A percentile compares a stretch with the other conserved stretches of the same genome.
Evolutionary conservation across 2,329 filamentous ascomycete genomes (phyloP).

Genomic region (Coniochaeta hoffmannii): DNA sequence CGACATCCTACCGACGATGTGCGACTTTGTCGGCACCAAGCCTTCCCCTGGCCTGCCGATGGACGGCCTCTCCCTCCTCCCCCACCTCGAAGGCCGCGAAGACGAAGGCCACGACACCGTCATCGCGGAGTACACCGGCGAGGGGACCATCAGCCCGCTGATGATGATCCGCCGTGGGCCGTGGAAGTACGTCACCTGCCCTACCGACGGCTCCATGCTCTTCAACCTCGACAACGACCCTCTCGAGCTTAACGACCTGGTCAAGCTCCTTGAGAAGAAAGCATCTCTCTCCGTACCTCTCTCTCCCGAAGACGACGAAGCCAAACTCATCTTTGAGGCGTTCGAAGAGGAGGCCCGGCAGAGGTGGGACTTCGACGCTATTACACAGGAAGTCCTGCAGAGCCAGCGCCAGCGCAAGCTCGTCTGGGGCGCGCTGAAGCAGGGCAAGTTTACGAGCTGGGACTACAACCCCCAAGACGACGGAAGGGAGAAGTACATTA

Average conservation of each 20-base stretch:
- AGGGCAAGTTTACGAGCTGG: conserved; percentile 74
- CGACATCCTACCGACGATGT: conserved; percentile 83
- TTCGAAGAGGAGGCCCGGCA: conserved; percentile 67
- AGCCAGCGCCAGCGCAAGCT: conserved; percentile 75
- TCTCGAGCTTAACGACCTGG: conserved; percentile 68
- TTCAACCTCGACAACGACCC: conserved; percentile 75
- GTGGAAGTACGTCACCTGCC: conserved; percentile 88
- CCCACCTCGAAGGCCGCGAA: conserved; percentile 61
- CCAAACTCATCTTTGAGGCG: conserved; percentile 45
- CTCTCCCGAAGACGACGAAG: conserved; percentile 36
- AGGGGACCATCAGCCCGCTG: conserved; percentile 80
- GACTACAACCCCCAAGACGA: conserved; percentile 73
- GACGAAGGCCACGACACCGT: conserved; percentile 72
- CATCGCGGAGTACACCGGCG: conserved; percentile 92
- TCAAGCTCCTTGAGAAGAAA: conserved; percentile 33
- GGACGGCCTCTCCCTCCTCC: conserved; percentile 74
- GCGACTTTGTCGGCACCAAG: conserved; percentile 69
- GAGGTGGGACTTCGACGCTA: conserved; percentile 75
- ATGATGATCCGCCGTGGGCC: conserved; percentile 88
- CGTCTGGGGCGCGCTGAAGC: conserved; percentile 71
- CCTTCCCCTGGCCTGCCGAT: conserved; percentile 67
- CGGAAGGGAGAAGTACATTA: conserved; percentile 70
- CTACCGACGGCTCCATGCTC: conserved; percentile 75
- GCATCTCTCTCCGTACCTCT: conserved; percentile 12
- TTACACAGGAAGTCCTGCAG: conserved; percentile 65